These are phyloP conservation scores for Cytospora schulzeri DNA, from an alignment of 2,329 filamentous ascomycete species.

Conservation along the genomic window DNA sequence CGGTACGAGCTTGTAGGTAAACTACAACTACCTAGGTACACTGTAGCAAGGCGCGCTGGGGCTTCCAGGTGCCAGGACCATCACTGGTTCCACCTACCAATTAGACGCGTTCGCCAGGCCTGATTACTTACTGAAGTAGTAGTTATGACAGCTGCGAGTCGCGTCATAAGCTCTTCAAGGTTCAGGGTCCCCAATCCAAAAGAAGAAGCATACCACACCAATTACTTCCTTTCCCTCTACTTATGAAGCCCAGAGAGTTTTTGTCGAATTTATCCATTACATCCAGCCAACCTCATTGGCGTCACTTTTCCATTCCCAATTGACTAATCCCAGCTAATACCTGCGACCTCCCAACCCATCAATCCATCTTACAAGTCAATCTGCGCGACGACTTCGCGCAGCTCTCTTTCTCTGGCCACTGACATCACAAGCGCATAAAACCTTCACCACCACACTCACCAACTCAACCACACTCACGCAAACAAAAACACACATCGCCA, in stretches of 20 bases:
- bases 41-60: not conserved
- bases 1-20: no score
- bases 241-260: not conserved
- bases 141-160: conserved; percentile 7
- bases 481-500: not conserved
- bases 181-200: conserved; percentile 8
- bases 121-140: not conserved
- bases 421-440: conserved; percentile 11
- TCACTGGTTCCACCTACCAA: conserved; percentile 10
- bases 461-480: not conserved
- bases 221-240: not conserved
- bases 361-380: not conserved
- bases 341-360: not conserved
- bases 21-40: no score
- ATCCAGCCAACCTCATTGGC: not conserved
- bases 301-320: conserved; percentile 10
- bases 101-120: conserved; percentile 17
- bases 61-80: no score
- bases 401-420: not conserved
- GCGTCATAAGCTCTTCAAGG: conserved; percentile 23
- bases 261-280: not conserved
- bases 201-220: not conserved
- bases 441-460: not conserved
- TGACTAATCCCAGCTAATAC: conserved; percentile 1
- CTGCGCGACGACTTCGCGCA: not conserved